A percentile compares a stretch with the other conserved stretches of the same genome.
Conservation (phyloP, 1,284 basidiomycete species). For the Coriolopsis trogii region DNA sequence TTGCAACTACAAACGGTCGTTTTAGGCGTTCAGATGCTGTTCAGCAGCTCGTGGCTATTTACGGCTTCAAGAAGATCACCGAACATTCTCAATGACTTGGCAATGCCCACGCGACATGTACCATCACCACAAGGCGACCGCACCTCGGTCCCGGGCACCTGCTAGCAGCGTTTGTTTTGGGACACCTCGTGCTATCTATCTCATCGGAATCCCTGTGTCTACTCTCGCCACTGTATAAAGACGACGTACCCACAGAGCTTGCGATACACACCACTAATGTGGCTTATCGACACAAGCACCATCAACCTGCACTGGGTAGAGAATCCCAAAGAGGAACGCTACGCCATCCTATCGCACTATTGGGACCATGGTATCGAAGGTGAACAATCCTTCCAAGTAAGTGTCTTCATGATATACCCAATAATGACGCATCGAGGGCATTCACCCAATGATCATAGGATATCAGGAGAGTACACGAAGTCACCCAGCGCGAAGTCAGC, state of each 20-base stretch:
- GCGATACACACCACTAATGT: background rate
- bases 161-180: too few species aligned
- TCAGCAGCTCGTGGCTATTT: too few species aligned
- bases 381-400: background rate
- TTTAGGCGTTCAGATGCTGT: too few species aligned
- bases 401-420: too few species aligned
- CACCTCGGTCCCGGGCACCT: too few species aligned
- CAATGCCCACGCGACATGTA: too few species aligned
- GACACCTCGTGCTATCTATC: too few species aligned
- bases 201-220: background rate
- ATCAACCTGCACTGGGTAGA: background rate
- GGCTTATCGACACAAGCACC: conserved; percentile 1
- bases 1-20: too few species aligned
- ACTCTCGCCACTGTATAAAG: background rate
- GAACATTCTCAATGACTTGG: too few species aligned
- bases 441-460: background rate
- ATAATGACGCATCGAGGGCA: background rate
- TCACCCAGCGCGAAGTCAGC: background rate
- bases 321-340: background rate
- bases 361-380: background rate
- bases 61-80: too few species aligned
- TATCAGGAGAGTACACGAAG: background rate
- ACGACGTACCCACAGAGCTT: background rate
- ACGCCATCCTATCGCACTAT: conserved; percentile 8
- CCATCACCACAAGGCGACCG: too few species aligned